Base-by-base conservation (phyloP, 1,284 basidiomycete species). In the Boletellus deceptivus region DNA sequence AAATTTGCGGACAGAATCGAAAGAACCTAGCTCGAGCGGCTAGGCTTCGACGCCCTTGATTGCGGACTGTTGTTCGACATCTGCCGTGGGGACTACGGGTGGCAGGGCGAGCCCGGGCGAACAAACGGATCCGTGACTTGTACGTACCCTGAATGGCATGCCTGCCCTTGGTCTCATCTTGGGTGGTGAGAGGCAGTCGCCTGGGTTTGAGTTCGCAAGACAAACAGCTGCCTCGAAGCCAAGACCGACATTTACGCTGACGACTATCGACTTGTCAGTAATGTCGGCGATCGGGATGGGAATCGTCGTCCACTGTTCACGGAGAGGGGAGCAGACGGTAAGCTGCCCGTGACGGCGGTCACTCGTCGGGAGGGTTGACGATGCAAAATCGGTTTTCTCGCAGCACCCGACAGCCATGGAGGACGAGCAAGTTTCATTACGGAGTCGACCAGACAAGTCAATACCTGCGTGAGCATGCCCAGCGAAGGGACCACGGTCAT, bases 211-310 rank as follows among this genome's bases (percentile, higher is more conserved):
- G 59, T 22, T 54, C n/a, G 67, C 60, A 11, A 70, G 47, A 36
- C 57, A 61, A 39, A 63, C 48, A 16, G 62, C 67, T 11, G 69
- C 64, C 54, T 69, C 70, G n/a, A 64, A 58, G 8, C 68, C 70
- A 6, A 70, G 58, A n/a, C 70, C 70, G 22, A 60, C 56, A 45
- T 71, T 71, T 22, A 65, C 51, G n/a, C 69, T 65, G 0, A 57
- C 43, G 8, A 70, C 47, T 10, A 71, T 53, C 1, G 65, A 62
- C 50, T 64, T 62, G 46, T 64, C 59, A 11, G 58, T 57, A 38
- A 72, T 52, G 27, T 73, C 60, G 18, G 52, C 49, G 9, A 47
- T 59, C 33, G 58, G 47, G 14, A 60, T 37, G 4, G 66, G 65
- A 24, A 69, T 44, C 17, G 49, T 38, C 25, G 46, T 56, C 59